Percentiles rank a stretch among this genome's conserved stretches.
Evolutionary conservation across 176 grass and related monocot species (phyloP).

Genomic region (Thalia dealbata): DNA sequence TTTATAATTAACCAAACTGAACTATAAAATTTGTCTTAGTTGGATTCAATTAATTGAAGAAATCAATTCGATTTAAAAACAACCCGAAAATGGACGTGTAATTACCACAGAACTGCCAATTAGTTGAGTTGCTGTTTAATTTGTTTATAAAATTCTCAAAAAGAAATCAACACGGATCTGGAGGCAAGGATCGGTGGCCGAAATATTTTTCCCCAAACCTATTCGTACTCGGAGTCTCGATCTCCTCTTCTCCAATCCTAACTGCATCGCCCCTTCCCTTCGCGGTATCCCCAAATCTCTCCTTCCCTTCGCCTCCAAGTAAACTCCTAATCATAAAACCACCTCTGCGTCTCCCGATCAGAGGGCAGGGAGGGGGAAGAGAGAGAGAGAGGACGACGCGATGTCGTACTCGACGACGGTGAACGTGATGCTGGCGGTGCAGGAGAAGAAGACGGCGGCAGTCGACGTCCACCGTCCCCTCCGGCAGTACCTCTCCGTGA

Average conservation of each 20-base stretch:
- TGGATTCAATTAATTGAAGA: too few species aligned
- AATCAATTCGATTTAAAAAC: too few species aligned
- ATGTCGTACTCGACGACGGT: conserved; percentile 12
- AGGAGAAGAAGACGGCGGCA: conserved; percentile 78
- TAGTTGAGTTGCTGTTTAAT: too few species aligned
- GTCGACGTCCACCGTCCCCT: conserved; percentile 82
- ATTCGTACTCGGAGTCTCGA: too few species aligned
- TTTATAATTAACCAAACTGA: too few species aligned
- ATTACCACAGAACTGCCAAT: too few species aligned
- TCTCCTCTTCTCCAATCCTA: background rate
- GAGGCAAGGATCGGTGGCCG: background rate
- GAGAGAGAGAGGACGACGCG: background rate
- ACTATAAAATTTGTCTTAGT: too few species aligned
- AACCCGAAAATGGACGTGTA: too few species aligned
- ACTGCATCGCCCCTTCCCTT: background rate
- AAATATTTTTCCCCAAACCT: background rate
- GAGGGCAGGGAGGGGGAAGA: background rate
- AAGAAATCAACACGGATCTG: background rate
- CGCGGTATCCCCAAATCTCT: background rate
- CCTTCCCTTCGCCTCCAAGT: conserved; percentile 4
- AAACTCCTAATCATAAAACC: background rate
- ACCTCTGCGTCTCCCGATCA: background rate
- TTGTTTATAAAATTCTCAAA: too few species aligned
- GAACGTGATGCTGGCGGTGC: conserved; percentile 95
- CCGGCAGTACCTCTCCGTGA: conserved; percentile 62